Evolutionary conservation across 805 yeast genomes (phyloP).

Genomic region (Saccharomyces mikatae): DNA sequence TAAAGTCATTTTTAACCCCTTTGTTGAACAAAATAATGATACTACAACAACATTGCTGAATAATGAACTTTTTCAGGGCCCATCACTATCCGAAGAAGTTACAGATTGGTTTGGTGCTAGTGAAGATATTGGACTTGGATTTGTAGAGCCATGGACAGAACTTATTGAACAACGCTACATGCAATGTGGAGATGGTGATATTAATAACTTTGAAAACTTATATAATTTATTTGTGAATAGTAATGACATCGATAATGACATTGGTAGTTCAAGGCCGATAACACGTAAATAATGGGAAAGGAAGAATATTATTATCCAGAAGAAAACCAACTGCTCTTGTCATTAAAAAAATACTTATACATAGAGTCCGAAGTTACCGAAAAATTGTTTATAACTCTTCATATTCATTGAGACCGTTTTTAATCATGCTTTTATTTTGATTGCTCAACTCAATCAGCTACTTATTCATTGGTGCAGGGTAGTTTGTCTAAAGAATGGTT

Average conservation of each 20-base stretch:
- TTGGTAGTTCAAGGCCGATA: background rate
- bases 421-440: background rate
- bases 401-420: too few relatives aligned
- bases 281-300: background rate
- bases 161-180: slow-evolving; percentile 62
- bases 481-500: background rate
- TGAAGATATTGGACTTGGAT: slow-evolving; percentile 46
- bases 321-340: background rate
- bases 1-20: background rate
- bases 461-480: background rate
- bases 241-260: background rate
- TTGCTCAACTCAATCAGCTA: background rate
- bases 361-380: background rate
- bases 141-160: slow-evolving; percentile 74
- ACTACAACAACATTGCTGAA: slow-evolving; percentile 15
- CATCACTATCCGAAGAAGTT: slow-evolving; percentile 25
- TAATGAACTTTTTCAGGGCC: slow-evolving; percentile 5
- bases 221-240: slow-evolving; percentile 1
- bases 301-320: background rate
- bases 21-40: background rate
- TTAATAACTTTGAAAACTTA: slow-evolving; percentile 7
- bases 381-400: background rate
- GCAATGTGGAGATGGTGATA: slow-evolving; percentile 22
- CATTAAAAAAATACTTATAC: background rate
- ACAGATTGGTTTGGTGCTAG: slow-evolving; percentile 46